These are phyloP conservation scores for Russula earlei DNA, from an alignment of 768 basidiomycete species.

Conservation along the genomic window DNA sequence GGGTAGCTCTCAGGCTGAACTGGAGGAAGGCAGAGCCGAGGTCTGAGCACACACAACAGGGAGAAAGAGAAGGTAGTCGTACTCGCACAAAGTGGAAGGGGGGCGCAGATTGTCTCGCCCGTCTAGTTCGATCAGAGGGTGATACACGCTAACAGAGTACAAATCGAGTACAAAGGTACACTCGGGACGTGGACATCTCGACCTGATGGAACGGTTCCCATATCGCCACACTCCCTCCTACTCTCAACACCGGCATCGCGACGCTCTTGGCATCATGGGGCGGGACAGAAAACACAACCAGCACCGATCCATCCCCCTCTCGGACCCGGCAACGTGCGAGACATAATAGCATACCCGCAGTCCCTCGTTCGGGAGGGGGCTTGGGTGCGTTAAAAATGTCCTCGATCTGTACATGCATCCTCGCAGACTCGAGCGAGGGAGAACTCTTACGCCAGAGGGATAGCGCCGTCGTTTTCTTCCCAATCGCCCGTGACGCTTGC, in stretches of 20 bases:
- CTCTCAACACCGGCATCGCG: not conserved
- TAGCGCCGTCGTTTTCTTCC: constrained; percentile 1
- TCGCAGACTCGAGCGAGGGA: constrained; percentile 7
- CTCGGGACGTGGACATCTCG: not conserved
- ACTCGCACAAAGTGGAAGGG: too few relatives aligned
- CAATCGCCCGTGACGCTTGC: constrained; percentile 7
- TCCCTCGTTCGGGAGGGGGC: constrained; percentile 8
- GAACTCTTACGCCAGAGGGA: constrained; percentile 14
- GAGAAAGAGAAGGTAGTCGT: too few relatives aligned
- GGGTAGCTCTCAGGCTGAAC: not conserved
- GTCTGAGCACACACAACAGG: not conserved
- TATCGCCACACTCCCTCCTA: not conserved
- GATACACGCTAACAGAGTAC: too few relatives aligned
- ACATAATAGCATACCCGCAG: not conserved
- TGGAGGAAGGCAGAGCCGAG: not conserved
- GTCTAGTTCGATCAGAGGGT: too few relatives aligned
- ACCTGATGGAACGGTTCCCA: not conserved
- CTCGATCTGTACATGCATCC: constrained; percentile 9
- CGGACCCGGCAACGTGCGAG: constrained; percentile 1
- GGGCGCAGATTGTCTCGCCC: too few relatives aligned
- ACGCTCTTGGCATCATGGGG: not conserved
- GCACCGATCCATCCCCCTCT: not conserved
- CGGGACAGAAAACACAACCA: constrained; percentile 5
- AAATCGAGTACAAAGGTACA: constrained; percentile 11
- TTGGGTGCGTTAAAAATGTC: not conserved